Percentiles rank a stretch among this genome's conserved stretches.
phyloP scores from a whole-genome alignment of 352 stramenopile genomes.

The Pythium periplocum region DNA sequence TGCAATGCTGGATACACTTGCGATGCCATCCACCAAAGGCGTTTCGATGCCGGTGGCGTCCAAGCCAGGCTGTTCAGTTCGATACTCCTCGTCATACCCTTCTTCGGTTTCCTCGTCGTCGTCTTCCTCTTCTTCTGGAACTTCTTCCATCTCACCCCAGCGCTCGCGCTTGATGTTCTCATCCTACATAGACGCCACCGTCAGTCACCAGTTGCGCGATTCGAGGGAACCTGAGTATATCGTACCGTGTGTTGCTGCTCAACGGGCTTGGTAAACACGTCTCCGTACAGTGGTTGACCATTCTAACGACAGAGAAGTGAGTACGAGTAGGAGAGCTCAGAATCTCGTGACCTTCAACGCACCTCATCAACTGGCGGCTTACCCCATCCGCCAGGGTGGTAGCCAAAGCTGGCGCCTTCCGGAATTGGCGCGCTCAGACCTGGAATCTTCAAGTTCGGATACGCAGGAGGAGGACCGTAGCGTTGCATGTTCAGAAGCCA shows the following conservation, averaged over 20 bases:
- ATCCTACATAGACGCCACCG: not conserved
- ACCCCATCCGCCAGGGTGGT: slow-evolving; percentile 96
- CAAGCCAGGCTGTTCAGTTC: slow-evolving; percentile 23
- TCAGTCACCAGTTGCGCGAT: too few species aligned
- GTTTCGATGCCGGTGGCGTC: slow-evolving; percentile 58
- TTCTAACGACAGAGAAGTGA: slow-evolving; percentile 25
- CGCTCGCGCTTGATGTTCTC: slow-evolving; percentile 35
- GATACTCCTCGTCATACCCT: slow-evolving; percentile 23
- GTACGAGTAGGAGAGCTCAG: not conserved
- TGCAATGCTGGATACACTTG: slow-evolving; percentile 39
- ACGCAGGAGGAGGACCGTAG: slow-evolving; percentile 95
- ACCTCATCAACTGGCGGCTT: slow-evolving; percentile 95
- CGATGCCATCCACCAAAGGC: slow-evolving; percentile 52
- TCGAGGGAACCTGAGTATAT: not conserved
- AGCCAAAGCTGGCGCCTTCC: slow-evolving; percentile 92
- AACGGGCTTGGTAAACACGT: slow-evolving; percentile 87
- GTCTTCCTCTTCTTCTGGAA: slow-evolving; percentile 55
- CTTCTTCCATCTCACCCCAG: slow-evolving; percentile 68
- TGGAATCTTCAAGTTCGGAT: slow-evolving; percentile 95
- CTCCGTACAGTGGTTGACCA: slow-evolving; percentile 94
- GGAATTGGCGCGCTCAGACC: slow-evolving; percentile 97
- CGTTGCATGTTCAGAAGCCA: slow-evolving; percentile 99
- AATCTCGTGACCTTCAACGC: not conserved
- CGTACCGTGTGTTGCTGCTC: slow-evolving; percentile 13
- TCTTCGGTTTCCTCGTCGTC: slow-evolving; percentile 23